Base-by-base conservation (phyloP, 208 protist genomes). In the Acanthamoeba royreba region DNA sequence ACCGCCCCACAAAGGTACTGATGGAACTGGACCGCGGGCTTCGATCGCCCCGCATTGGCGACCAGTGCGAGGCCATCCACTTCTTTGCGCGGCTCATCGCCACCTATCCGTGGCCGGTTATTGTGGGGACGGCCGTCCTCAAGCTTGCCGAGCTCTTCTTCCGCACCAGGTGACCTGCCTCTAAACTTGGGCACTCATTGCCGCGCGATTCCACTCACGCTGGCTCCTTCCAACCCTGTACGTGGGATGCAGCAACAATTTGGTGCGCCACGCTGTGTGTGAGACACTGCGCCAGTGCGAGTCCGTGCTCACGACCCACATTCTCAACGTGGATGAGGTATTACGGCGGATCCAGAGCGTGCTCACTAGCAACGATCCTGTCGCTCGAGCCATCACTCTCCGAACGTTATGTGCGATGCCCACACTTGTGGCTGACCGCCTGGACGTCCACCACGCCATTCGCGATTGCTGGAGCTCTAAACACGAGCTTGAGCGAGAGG, bases 61-160 rank as follows among this genome's bases (percentile, higher is more conserved):
- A 91, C 52, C 85, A 91, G 55, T 61, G 46, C 52, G 85, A 91
- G 49, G 85, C 85, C 85, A 69, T 91, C 55, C 46, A 72, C 85
- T 91, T 91, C 55, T 91, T 91, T 47, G 85, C 40, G 3, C 31
- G 55, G 28, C 85, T 91, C 25, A 61, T 91, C 35, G 38, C 85
- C 35, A 91, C 40, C 85, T 91, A 72, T 40, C 85, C 85, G 4
- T 91, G 85, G 85, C 85, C 85, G 22, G 35, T 91, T 52, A 91
- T 91, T 52, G 85, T 91, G 0, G 69, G 69, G 49, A 91, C 85
- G 3, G 85, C 85, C n/a, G 85, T 52, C 42, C 85, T 91, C 52
- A 91, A 91, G 38, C 85, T 91, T 22, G 46, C 85, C n/a, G 46
- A 91, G 38, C 53, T 91, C 17, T n/a, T n/a, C 63, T 91, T 74